A percentile compares a stretch with the other conserved stretches of the same genome.
Evolutionary conservation across 2,329 filamentous ascomycete genomes (phyloP).

Genomic region (Pseudogymnoascus pannorum): DNA sequence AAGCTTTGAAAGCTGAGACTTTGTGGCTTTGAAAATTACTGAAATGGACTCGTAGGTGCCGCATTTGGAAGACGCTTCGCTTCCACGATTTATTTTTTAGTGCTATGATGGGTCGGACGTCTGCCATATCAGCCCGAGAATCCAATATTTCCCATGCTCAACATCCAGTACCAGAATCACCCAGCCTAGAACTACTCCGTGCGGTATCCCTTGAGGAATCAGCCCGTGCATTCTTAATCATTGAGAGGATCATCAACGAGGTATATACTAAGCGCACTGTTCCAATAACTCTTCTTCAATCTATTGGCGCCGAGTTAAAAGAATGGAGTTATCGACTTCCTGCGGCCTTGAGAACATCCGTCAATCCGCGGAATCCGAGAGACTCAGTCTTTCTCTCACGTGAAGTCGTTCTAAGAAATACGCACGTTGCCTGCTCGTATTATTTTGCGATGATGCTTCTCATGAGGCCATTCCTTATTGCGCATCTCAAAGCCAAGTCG

Average conservation of each 20-base stretch:
- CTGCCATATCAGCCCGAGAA: background rate
- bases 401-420: conserved; percentile 11
- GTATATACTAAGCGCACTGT: conserved; percentile 3
- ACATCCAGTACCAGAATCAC: background rate
- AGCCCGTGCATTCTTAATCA: conserved; percentile 1
- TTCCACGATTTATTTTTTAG: conserved; percentile 14
- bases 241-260: background rate
- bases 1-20: background rate
- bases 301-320: background rate
- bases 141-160: background rate
- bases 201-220: conserved; percentile 3
- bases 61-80: conserved; percentile 16
- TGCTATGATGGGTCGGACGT: conserved; percentile 14
- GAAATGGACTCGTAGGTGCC: conserved; percentile 4
- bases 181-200: background rate
- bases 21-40: background rate
- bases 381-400: background rate
- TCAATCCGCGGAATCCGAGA: background rate
- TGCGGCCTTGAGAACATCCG: background rate
- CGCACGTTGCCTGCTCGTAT: conserved; percentile 17
- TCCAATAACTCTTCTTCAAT: background rate
- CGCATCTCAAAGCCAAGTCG: conserved; percentile 8
- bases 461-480: conserved; percentile 15
- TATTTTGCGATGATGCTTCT: conserved; percentile 17
- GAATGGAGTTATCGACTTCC: conserved; percentile 5